Evolutionary conservation across 2,329 filamentous ascomycete genomes (phyloP).

Genomic region (Exophiala bonariae): DNA sequence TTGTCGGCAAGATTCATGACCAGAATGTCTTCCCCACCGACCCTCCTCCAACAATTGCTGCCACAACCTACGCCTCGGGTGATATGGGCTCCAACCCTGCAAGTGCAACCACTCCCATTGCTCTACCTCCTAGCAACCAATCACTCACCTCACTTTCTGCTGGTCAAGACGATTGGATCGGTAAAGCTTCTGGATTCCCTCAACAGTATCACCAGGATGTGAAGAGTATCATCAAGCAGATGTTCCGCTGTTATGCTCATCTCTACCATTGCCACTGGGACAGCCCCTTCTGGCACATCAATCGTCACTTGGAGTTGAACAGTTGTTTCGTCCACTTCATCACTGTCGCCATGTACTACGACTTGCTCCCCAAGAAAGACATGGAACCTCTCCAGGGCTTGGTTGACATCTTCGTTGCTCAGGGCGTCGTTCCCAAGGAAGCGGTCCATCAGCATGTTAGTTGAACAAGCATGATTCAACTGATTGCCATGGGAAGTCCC

Average conservation of each 20-base stretch:
- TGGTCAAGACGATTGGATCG: constrained; percentile 73
- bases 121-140: constrained; percentile 46
- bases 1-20: constrained; percentile 92
- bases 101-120: constrained; percentile 40
- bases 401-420: constrained; percentile 87
- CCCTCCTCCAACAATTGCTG: constrained; percentile 62
- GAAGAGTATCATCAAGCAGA: constrained; percentile 93
- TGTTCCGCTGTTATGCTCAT: constrained; percentile 98
- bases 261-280: constrained; percentile 96
- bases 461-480: constrained; percentile 1
- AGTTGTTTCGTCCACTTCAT: constrained; percentile 86
- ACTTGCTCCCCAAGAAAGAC: constrained; percentile 84
- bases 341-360: constrained; percentile 74
- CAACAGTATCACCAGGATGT: constrained; percentile 85
- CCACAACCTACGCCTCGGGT: constrained; percentile 55
- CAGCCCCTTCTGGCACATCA: constrained; percentile 80
- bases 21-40: constrained; percentile 87
- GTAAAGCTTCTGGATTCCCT: constrained; percentile 90
- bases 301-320: constrained; percentile 70
- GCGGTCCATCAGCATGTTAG: constrained; percentile 31
- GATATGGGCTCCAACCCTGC: constrained; percentile 49
- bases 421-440: constrained; percentile 80
- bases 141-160: constrained; percentile 65
- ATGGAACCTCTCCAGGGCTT: constrained; percentile 94
- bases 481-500: too few relatives aligned